Evolutionary conservation across 2,329 filamentous ascomycete species (phyloP), one percentile per base, ranked within the genome.

Genomic region (Scleromitrula shiraiana): DNA sequence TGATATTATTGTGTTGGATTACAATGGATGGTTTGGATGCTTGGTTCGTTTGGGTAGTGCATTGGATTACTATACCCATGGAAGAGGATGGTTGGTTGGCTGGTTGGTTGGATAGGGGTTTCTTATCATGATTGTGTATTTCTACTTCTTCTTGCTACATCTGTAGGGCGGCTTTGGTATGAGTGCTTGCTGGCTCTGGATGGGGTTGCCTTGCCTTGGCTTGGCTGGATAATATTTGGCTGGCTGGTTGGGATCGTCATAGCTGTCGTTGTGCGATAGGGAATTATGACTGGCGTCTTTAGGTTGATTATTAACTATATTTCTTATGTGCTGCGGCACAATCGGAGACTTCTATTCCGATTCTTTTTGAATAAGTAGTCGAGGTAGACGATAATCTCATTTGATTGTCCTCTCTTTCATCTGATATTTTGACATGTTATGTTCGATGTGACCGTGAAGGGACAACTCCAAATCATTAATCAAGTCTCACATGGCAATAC

Each of bases 171-270:
- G 44, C 23, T 32, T 46, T 22, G n/a, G 7, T 24, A n/a, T 41
- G 44, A 46, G n/a, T n/a, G n/a, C n/a, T n/a, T n/a, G n/a, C 17
- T 46, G 35, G 44, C 39, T 37, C 44, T 33, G 44, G 44, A 46
- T 46, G 30, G 5, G 33, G 7, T 29, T 29, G 26, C 7, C 26
- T 29, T 29, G 26, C 7, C 26, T 29, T 29, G 26, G 12, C 26
- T 29, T 29, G 26, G 26, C 33, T 20, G 17, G 33, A 37, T 37
- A 10, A 37, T 10, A 19, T 10, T 37, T 10, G 33, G 19, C 12
- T 29, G 26, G 26, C 12, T 29, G 26, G 26, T 29, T 29, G 26
- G 26, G n/a, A n/a, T n/a, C n/a, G n/a, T n/a, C n/a, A n/a, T n/a
- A n/a, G n/a, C n/a, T n/a, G n/a, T n/a, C n/a, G n/a, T n/a, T n/a